Base-by-base conservation (phyloP, 768 basidiomycete species). In the Pleurotus tuber-regium region DNA sequence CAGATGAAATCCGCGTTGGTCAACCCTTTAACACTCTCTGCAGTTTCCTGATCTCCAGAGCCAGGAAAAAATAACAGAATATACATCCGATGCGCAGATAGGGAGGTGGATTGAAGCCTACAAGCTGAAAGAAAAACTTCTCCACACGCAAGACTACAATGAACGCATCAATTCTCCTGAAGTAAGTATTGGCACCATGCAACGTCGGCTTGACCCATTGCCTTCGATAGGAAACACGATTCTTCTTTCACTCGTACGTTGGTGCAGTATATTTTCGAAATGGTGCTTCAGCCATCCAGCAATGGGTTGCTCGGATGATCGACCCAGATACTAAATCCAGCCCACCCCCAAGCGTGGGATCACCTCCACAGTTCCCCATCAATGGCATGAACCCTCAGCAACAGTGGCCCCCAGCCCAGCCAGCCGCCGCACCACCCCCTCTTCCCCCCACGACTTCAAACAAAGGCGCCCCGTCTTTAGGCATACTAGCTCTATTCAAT, bases 191-290 rank as follows among this genome's bases (percentile, higher is more conserved):
- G 14, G 10, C 6, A 14, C 25, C 18, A 21, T 6, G 31, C 19
- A 21, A 1, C 11, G 42, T 26, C 14, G 31, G 11, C 28, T 9
- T 39, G 47, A 38, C 50, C 31, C 41, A 43, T 29, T 28, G 57
- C 42, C 35, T 23, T 47, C 28, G 26, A 14, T 54, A 87, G 85
- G 83, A 83, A 64, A 76, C 79, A 49, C 70, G 70, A 23, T 66
- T 64, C 38, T 76, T 83, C 43, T 86, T 86, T 55, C 59, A 78
- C 58, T 77, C 78, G 16, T 87, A 86, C 55, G 69, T 87, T 10
- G 87, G 84, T 7, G 87, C 84, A n/a, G 64, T 85, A 10, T 84
- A 78, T 62, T 69, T 76, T n/a, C 77, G 79, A 44, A 76, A 72
- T 49, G 86, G 86, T 18, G 60, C 78, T 29, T 38, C 59, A 3